Evolutionary conservation across 805 yeast species (phyloP).

Genomic region (Pichia gijzeniarum): DNA sequence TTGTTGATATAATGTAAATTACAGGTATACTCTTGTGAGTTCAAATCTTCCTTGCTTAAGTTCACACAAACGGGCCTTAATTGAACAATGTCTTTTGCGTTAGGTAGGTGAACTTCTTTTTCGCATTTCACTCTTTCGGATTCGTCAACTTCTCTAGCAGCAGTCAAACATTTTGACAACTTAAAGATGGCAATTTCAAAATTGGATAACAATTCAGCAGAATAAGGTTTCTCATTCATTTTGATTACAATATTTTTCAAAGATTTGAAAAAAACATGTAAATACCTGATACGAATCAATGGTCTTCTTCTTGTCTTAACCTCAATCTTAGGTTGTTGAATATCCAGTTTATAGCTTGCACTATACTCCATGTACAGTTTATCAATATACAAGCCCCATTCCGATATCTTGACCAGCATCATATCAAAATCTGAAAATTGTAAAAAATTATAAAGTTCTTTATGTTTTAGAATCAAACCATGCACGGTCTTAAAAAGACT

Average conservation of each 20-base stretch:
- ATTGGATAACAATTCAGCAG: slow-evolving; percentile 21
- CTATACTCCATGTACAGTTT: slow-evolving; percentile 21
- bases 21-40: slow-evolving; percentile 12
- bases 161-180: slow-evolving; percentile 14
- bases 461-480: slow-evolving; percentile 17
- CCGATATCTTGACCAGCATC: slow-evolving; percentile 15
- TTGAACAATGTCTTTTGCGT: slow-evolving; percentile 22
- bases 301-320: slow-evolving; percentile 27
- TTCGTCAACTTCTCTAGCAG: slow-evolving; percentile 22
- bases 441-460: slow-evolving; percentile 13
- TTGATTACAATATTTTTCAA: slow-evolving; percentile 18
- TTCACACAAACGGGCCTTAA: slow-evolving; percentile 19
- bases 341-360: slow-evolving; percentile 18
- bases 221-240: slow-evolving; percentile 17
- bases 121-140: slow-evolving; percentile 17
- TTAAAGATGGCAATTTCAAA: slow-evolving; percentile 21
- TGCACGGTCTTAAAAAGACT: slow-evolving; percentile 15
- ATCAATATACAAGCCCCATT: slow-evolving; percentile 21
- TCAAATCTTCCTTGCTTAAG: slow-evolving; percentile 8
- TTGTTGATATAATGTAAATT: slow-evolving; percentile 26
- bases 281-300: slow-evolving; percentile 24
- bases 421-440: slow-evolving; percentile 12
- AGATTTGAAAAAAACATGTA: slow-evolving; percentile 20
- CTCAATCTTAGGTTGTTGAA: slow-evolving; percentile 24
- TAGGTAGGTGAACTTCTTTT: slow-evolving; percentile 14